Evolutionary conservation across 345 rosid genomes (phyloP).

Genomic region (Ceriops zippeliana): DNA sequence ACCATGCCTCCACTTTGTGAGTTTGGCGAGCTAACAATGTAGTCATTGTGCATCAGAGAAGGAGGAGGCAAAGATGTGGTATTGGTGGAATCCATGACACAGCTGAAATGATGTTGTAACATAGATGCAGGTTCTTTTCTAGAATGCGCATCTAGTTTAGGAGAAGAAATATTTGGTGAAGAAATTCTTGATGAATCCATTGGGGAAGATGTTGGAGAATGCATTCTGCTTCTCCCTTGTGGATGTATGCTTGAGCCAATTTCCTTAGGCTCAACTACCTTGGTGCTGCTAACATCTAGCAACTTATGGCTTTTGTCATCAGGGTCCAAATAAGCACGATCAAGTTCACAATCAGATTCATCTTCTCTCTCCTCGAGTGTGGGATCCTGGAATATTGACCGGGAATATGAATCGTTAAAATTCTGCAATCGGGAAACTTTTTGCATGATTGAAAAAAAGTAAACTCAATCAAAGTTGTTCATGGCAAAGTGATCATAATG

Average conservation of each 20-base stretch:
- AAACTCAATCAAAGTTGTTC: neutral
- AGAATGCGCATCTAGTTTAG: conserved; percentile 19
- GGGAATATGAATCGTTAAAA: conserved; percentile 7
- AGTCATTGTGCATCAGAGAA: conserved; percentile 23
- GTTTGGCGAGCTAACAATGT: conserved; percentile 36
- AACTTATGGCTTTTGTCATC: conserved; percentile 21
- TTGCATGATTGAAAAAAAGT: neutral
- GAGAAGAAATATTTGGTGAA: conserved; percentile 34
- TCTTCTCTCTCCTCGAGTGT: conserved; percentile 29
- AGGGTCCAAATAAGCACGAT: conserved; percentile 25
- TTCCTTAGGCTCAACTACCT: conserved; percentile 18
- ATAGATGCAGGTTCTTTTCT: conserved; percentile 27
- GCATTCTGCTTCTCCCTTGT: conserved; percentile 14
- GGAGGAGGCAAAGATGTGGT: conserved; percentile 34
- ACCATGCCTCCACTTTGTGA: conserved; percentile 39
- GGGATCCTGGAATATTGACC: conserved; percentile 29
- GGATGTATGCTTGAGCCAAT: conserved; percentile 9
- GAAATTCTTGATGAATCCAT: conserved; percentile 33
- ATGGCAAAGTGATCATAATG: neutral
- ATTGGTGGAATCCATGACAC: conserved; percentile 19
- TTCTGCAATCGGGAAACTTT: neutral
- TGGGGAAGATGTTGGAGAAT: conserved; percentile 35
- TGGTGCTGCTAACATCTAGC: conserved; percentile 19
- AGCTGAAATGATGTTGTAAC: conserved; percentile 35
- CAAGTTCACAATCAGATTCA: conserved; percentile 31